phyloP scores from a whole-genome alignment of 2,329 filamentous ascomycete genomes.

The Malbranchea cinnamomea region DNA sequence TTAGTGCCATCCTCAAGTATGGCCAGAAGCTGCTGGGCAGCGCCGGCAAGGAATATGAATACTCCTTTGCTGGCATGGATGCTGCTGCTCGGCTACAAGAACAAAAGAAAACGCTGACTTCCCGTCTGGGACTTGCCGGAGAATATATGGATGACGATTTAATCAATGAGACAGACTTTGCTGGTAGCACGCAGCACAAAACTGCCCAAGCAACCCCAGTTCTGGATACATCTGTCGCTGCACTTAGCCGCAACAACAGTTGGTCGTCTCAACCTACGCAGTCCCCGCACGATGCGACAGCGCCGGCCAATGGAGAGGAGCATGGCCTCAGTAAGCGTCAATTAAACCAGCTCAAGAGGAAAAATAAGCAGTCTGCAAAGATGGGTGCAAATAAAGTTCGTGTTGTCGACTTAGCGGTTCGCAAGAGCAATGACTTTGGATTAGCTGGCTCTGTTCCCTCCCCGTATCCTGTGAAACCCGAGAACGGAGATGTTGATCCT shows the following conservation, averaged over 20 bases:
- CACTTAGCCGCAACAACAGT: constrained; percentile 28
- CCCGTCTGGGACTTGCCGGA: constrained; percentile 70
- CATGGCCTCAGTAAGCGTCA: constrained; percentile 75
- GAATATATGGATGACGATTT: constrained; percentile 76
- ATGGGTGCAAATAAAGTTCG: constrained; percentile 79
- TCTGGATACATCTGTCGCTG: constrained; percentile 36
- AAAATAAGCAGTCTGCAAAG: constrained; percentile 79
- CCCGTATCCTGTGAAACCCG: constrained; percentile 45
- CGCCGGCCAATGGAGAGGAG: constrained; percentile 43
- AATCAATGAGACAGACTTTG: constrained; percentile 47
- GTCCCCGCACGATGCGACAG: constrained; percentile 31
- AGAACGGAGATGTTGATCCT: constrained; percentile 43
- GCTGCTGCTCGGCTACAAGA: constrained; percentile 66
- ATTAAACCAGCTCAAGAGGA: constrained; percentile 85
- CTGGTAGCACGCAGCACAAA: constrained; percentile 32
- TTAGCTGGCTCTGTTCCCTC: constrained; percentile 39
- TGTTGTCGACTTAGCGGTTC: constrained; percentile 70
- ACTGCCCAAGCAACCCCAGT: constrained; percentile 20
- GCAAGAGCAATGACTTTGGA: constrained; percentile 47
- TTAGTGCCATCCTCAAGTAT: constrained; percentile 63
- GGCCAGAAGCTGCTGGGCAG: constrained; percentile 74
- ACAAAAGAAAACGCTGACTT: constrained; percentile 75
- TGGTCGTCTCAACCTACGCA: constrained; percentile 26
- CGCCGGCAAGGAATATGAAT: constrained; percentile 69
- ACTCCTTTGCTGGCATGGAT: constrained; percentile 65